Evolutionary conservation across 2,329 filamentous ascomycete species (phyloP), one percentile per base, ranked within the genome.

Genomic region (Fusarium sp.): DNA sequence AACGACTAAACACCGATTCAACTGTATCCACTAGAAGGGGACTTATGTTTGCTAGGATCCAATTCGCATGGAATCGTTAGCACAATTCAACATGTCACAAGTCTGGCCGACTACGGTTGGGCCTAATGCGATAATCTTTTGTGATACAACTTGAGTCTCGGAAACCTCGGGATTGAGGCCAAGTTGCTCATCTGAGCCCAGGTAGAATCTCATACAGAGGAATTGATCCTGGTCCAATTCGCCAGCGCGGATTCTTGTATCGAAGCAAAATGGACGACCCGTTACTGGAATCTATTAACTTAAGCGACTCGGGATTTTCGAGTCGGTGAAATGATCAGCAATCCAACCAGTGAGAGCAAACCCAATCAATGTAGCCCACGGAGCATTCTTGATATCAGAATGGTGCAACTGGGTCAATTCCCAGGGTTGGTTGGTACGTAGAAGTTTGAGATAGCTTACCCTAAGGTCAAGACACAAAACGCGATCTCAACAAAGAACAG

Each of bases 321-420:
- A 37, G 10, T 37, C 34, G 18, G 9, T 11, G 5, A n/a, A 37
- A 11, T 18, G 6, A 11, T 12, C 3, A 11, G 34, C 6, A 6
- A 11, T n/a, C 3, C 10, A n/a, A n/a, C 18, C 6, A n/a, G 18
- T n/a, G 6, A n/a, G 10, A 11, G 3, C 6, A n/a, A n/a, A 3
- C 18, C 9, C 2, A 11, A 11, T n/a, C 5, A 37, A 37, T n/a
- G 18, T 37, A 37, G 34, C 10, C 10, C 6, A 10, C 3, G 34
- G 34, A 37, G 18, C 7, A 16, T 37, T 37, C 18, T 6, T n/a
- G 1, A 1, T n/a, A 37, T 37, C 9, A n/a, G 4, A 37, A n/a
- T 37, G 18, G 18, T n/a, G 34, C 9, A n/a, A 37, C 34, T 37
- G 16, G 5, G 5, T 37, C n/a, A 7, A 37, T n/a, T 37, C 10